Percentiles rank a stretch among this genome's conserved stretches.
Evolutionary conservation across 768 basidiomycete species (phyloP).

Genomic region (Sporobolomyces roseus): DNA sequence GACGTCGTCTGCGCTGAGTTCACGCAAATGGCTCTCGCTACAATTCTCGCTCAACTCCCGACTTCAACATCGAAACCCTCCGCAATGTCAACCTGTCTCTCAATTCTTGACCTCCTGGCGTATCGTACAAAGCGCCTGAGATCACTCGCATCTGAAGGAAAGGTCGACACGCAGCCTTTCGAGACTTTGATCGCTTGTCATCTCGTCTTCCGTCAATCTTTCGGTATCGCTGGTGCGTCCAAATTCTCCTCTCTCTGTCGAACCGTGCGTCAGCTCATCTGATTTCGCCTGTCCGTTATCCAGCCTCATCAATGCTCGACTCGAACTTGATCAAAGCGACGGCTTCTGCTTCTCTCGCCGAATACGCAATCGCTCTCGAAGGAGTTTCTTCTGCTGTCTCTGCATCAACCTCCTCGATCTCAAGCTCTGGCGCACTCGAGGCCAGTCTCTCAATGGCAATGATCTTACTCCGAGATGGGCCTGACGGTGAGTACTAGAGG

Average conservation of each 20-base stretch:
- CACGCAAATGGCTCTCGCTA: neutral
- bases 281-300: neutral
- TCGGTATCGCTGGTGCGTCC: slow-evolving; percentile 3
- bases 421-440: neutral
- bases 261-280: neutral
- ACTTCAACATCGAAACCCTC: neutral
- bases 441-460: slow-evolving; percentile 6
- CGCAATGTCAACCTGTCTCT: neutral
- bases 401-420: neutral
- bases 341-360: neutral
- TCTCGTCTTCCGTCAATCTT: slow-evolving; percentile 15
- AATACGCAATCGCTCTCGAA: slow-evolving; percentile 10
- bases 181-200: slow-evolving; percentile 26
- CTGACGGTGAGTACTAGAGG: slow-evolving; percentile 27
- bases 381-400: slow-evolving; percentile 9
- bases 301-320: slow-evolving; percentile 7
- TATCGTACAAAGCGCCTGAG: slow-evolving; percentile 17
- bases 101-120: slow-evolving; percentile 20
- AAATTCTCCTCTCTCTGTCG: too few species aligned
- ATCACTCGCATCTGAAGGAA: neutral
- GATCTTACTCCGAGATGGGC: slow-evolving; percentile 25
- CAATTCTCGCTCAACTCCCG: neutral
- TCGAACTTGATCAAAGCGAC: slow-evolving; percentile 1
- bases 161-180: slow-evolving; percentile 1
- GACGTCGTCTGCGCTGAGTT: neutral